phyloP scores from a whole-genome alignment of 306 rosid species.

The Cucurbita pepo region DNA sequence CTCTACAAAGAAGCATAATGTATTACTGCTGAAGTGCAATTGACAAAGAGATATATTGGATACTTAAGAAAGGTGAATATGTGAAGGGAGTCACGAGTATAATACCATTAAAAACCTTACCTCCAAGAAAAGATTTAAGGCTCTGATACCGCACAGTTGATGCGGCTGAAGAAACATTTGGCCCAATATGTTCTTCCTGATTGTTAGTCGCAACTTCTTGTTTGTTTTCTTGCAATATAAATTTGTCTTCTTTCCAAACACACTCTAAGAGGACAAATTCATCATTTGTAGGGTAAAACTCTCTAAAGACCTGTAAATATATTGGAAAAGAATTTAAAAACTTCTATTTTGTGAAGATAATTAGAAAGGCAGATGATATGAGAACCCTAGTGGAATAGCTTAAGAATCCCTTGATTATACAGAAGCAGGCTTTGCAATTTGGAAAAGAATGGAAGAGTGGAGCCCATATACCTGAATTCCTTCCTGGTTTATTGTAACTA shows the following conservation, averaged over 20 bases:
- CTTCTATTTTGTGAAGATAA: background rate
- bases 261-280: constrained; percentile 49
- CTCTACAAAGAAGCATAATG: background rate
- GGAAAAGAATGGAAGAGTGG: background rate
- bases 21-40: background rate
- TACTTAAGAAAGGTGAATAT: background rate
- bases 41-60: background rate
- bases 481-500: constrained; percentile 38
- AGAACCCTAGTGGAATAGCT: background rate
- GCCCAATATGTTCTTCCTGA: constrained; percentile 23
- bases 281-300: constrained; percentile 46
- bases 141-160: constrained; percentile 37
- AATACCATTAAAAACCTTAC: constrained; percentile 19
- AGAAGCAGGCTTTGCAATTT: background rate
- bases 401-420: background rate
- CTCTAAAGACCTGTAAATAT: constrained; percentile 18
- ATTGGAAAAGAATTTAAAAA: background rate
- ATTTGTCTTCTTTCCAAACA: constrained; percentile 58
- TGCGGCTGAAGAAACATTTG: constrained; percentile 13
- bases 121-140: constrained; percentile 36
- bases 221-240: constrained; percentile 36
- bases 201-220: constrained; percentile 20
- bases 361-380: background rate
- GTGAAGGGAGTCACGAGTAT: background rate
- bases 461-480: constrained; percentile 49